Evolutionary conservation across 768 basidiomycete genomes (phyloP).

Genomic region (Pisolithus sp.): DNA sequence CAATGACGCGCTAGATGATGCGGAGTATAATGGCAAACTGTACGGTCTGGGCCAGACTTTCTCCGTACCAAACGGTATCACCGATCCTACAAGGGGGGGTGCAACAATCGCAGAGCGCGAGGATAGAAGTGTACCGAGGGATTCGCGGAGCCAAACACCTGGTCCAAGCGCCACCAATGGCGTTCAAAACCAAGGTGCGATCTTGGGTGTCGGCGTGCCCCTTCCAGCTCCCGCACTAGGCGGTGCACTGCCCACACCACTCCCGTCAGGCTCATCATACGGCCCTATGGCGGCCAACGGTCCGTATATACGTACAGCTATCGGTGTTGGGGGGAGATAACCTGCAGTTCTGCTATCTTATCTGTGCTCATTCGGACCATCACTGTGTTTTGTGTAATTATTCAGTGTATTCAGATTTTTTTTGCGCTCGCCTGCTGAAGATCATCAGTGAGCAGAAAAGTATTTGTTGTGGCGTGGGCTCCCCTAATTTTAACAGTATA

Average conservation of each 20-base stretch:
- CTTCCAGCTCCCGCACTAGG: constrained; percentile 36
- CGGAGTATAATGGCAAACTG: constrained; percentile 74
- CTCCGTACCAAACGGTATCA: constrained; percentile 56
- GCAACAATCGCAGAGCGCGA: constrained; percentile 81
- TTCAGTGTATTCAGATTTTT: constrained; percentile 21
- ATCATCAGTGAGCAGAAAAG: background rate
- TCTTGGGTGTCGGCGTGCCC: constrained; percentile 42
- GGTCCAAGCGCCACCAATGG: constrained; percentile 33
- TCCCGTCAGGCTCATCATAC: constrained; percentile 47
- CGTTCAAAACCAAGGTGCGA: constrained; percentile 34
- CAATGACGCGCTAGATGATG: constrained; percentile 79
- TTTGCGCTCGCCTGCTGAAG: background rate
- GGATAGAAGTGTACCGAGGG: constrained; percentile 47
- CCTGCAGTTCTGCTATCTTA: constrained; percentile 19
- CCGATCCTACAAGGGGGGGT: constrained; percentile 60
- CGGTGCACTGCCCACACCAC: constrained; percentile 36
- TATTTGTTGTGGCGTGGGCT: no score
- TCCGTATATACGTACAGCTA: constrained; percentile 58
- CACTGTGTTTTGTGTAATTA: constrained; percentile 28
- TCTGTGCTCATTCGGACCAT: constrained; percentile 17
- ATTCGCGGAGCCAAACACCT: constrained; percentile 54
- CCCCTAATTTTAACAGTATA: no score
- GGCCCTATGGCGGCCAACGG: constrained; percentile 54
- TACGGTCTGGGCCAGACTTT: constrained; percentile 82
- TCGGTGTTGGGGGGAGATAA: constrained; percentile 48